Evolutionary conservation across 306 rosid genomes (phyloP), one percentile per base, ranked within the genome.

Genomic region (Lathyrus sativus): DNA sequence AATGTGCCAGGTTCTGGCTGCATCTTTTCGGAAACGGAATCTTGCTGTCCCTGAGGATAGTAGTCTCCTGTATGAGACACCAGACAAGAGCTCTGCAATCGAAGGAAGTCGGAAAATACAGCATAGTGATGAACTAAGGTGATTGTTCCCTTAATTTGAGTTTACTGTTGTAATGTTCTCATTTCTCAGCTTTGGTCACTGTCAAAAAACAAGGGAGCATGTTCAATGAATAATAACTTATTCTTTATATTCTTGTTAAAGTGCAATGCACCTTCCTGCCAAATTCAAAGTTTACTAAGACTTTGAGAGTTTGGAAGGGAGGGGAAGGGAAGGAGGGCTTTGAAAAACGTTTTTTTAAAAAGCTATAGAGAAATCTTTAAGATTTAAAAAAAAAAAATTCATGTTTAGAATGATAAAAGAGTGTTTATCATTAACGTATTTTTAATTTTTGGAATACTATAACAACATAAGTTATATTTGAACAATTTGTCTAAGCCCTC

Each of bases 1-100:
- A 82, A 88, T 95, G 90, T 88, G 95, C 83, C 99, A 95, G 79
- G 99, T 95, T 84, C 78, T 87, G 86, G 92, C 80, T 44, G 97
- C 99, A 41, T 81, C 99, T 31, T 72, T 88, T 73, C 88, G 50
- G 63, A 90, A 90, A 66, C 74, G 86, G 79, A 75, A 67, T 83
- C 33, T 85, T 62, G 80, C 38, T 76, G 88, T 87, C 64, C 97
- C 99, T n/a, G 67, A 66, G 51, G 97, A 90, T 71, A 80, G 85
- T 68, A 85, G 69, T 78, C 86, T 90, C 50, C 82, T 90, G 66
- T 95, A 82, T 66, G 99, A 95, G 78, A 82, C 84, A 33, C 89
- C 76, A 24, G 96, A 85, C 78, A 88, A 85, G 76, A 73, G 43
- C 77, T 90, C 96, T 44, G 97, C 96, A 28, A 90, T 88, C 67